Evolutionary conservation across 2,329 filamentous ascomycete species (phyloP).

Genomic region (Trichophyton verrucosum): DNA sequence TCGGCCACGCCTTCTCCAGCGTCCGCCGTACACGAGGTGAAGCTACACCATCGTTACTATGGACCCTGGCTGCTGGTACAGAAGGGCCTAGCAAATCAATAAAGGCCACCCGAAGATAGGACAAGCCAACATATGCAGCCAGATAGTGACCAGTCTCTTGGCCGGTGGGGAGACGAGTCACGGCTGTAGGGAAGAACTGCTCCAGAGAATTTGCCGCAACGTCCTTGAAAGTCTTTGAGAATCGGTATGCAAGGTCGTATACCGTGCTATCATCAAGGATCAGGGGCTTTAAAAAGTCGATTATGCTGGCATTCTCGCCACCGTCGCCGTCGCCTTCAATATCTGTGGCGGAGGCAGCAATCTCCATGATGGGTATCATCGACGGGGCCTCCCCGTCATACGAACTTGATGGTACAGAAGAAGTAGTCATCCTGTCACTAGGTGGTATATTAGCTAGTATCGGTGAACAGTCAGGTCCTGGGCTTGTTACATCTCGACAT

Average conservation of each 20-base stretch:
- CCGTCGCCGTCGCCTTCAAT: background rate
- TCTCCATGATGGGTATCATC: background rate
- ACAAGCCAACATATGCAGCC: constrained; percentile 41
- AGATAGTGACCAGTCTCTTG: constrained; percentile 41
- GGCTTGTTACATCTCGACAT: background rate
- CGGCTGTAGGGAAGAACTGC: constrained; percentile 31
- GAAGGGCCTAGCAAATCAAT: constrained; percentile 34
- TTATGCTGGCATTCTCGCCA: background rate
- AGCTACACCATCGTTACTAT: background rate
- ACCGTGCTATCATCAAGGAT: constrained; percentile 15
- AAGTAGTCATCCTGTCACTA: background rate
- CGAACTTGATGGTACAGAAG: background rate
- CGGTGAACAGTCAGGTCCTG: background rate
- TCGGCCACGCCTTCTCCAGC: constrained; percentile 61
- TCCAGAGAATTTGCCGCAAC: constrained; percentile 27
- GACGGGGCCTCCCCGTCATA: background rate
- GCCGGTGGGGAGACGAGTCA: constrained; percentile 33
- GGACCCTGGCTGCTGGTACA: background rate
- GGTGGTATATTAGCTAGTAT: background rate
- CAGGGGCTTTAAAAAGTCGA: constrained; percentile 4
- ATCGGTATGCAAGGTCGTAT: constrained; percentile 25
- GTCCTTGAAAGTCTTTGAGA: constrained; percentile 26
- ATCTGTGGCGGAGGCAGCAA: background rate
- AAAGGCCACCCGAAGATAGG: constrained; percentile 41
- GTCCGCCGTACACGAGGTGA: constrained; percentile 43